Percentiles rank a stretch among this genome's conserved stretches.
phyloP scores from a whole-genome alignment of 1,139 yeast species.

The Lodderomyces elongisporus region DNA sequence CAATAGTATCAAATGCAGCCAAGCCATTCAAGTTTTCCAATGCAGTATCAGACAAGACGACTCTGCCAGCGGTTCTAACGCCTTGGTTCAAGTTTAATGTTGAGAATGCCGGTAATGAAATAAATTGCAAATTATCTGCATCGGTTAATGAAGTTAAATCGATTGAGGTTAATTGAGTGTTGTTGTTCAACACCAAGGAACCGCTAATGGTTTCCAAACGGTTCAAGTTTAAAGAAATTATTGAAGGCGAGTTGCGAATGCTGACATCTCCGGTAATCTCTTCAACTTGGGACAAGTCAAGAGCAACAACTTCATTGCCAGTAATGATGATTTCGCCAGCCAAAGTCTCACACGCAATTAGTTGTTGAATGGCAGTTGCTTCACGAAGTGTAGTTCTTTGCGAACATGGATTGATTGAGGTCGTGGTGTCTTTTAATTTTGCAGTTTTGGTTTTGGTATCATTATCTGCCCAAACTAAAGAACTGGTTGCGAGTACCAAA shows the following conservation, averaged over 20 bases:
- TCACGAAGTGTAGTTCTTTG: constrained; percentile 36
- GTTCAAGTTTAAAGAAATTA: constrained; percentile 30
- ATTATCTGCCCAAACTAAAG: constrained; percentile 2
- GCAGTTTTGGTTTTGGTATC: constrained; percentile 1
- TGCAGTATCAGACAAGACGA: constrained; percentile 43
- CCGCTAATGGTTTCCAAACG: constrained; percentile 33
- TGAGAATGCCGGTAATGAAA: constrained; percentile 43
- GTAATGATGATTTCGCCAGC: constrained; percentile 37
- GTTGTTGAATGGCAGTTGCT: constrained; percentile 30
- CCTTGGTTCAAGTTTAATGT: constrained; percentile 35
- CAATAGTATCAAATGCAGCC: constrained; percentile 29
- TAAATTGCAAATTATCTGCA: constrained; percentile 29
- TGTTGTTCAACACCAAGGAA: constrained; percentile 31
- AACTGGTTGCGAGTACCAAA: too few species aligned
- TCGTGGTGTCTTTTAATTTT: constrained; percentile 1
- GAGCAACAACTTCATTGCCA: constrained; percentile 31
- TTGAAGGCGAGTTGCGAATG: constrained; percentile 39
- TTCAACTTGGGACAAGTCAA: constrained; percentile 32
- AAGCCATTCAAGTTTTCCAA: constrained; percentile 35
- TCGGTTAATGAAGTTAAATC: constrained; percentile 32
- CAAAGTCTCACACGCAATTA: constrained; percentile 39
- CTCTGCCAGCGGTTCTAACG: constrained; percentile 28
- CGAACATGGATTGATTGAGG: constrained; percentile 24
- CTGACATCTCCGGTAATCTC: constrained; percentile 32
- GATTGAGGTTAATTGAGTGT: constrained; percentile 38